Conservation (phyloP, 352 stramenopile species). For the Globisporangium acanthophoron region DNA sequence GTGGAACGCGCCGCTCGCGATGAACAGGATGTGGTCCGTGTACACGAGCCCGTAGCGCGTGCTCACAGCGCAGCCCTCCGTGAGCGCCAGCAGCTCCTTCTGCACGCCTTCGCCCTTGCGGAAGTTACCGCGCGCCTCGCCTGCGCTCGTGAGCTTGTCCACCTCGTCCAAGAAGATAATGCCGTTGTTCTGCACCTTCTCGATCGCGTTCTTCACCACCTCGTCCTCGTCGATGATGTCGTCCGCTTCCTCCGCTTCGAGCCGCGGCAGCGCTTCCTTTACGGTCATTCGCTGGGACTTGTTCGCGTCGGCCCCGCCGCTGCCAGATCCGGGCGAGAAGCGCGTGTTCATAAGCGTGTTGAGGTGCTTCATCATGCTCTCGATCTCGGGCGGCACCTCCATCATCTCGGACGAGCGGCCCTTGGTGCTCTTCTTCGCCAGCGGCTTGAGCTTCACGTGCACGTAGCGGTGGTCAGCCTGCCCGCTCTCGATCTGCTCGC, state of each 20-base stretch:
- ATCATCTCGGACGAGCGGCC: slow-evolving; percentile 45
- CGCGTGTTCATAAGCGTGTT: slow-evolving; percentile 55
- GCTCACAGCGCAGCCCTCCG: slow-evolving; percentile 94
- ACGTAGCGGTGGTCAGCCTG: slow-evolving; percentile 49
- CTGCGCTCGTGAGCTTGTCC: slow-evolving; percentile 95
- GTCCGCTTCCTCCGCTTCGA: slow-evolving; percentile 70
- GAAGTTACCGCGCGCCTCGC: slow-evolving; percentile 86
- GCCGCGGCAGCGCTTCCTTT: slow-evolving; percentile 61
- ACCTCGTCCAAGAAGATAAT: slow-evolving; percentile 99
- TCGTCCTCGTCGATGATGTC: slow-evolving; percentile 73
- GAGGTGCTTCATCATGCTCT: slow-evolving; percentile 80
- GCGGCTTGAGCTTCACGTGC: slow-evolving; percentile 44
- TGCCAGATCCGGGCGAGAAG: slow-evolving; percentile 15
- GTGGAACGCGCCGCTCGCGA: slow-evolving; percentile 96
- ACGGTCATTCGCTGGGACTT: slow-evolving; percentile 64
- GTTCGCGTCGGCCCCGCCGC: slow-evolving; percentile 12
- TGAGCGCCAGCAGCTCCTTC: slow-evolving; percentile 97
- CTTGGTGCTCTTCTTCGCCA: slow-evolving; percentile 28
- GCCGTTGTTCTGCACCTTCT: slow-evolving; percentile 95
- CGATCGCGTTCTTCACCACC: slow-evolving; percentile 63
- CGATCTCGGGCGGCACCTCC: slow-evolving; percentile 75
- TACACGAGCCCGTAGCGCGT: slow-evolving; percentile 94
- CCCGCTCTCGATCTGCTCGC: slow-evolving; percentile 55
- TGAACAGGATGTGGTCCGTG: slow-evolving; percentile 99
- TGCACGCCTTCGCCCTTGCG: slow-evolving; percentile 96